Base-by-base conservation (phyloP, 2,329 filamentous ascomycete genomes). In the Pyrenochaeta sp. region DNA sequence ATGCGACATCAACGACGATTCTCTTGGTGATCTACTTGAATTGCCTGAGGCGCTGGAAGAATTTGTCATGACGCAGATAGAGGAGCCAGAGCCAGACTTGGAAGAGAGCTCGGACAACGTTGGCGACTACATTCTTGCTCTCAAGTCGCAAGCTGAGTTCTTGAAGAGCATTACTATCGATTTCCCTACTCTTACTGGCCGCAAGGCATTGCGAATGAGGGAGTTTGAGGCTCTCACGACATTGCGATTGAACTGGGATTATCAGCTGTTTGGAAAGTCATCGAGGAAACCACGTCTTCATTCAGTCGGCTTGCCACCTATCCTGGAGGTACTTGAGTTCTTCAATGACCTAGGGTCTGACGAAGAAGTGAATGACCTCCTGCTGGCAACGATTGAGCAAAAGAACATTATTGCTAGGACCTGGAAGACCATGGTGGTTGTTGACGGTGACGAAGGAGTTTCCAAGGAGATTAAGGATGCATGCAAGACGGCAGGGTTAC, bases 1-100 rank as follows among this genome's bases (percentile, higher is more conserved):
- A 57, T 72, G 69, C 58, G 69, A 72, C 45, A 69, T 72, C 31
- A 71, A 66, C 48, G 69, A 72, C 21, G 69, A 72, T 35, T 67
- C 67, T 3, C 60, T 72, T 1, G 61, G 66, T 2, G 69, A 72
- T 35, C 49, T 72, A 1, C 61, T 72, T n/a, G 66, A 71, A 49
- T 59, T 72, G 5, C 69, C 69, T 0, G 62, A 69, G 45, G 67
- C 64, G 7, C 56, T 72, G 1, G 65, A 71, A 33, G 69, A 72
- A 23, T 71, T 72, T 17, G 67, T 71, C 29, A 69, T 72, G 64
- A 72, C 67, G 2, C 69, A 72, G 17, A 44, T 54, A 5, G 67
- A 68, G 35, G 68, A 71, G n/a, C 69, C 69, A 1, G 59, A 63
- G 18, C 69, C 69, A 1, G 64, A 70, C 15, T 44, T 72, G 1